These are phyloP conservation scores for Aureobasidium melanogenum DNA, from an alignment of 2,329 filamentous ascomycete species.

Conservation along the genomic window DNA sequence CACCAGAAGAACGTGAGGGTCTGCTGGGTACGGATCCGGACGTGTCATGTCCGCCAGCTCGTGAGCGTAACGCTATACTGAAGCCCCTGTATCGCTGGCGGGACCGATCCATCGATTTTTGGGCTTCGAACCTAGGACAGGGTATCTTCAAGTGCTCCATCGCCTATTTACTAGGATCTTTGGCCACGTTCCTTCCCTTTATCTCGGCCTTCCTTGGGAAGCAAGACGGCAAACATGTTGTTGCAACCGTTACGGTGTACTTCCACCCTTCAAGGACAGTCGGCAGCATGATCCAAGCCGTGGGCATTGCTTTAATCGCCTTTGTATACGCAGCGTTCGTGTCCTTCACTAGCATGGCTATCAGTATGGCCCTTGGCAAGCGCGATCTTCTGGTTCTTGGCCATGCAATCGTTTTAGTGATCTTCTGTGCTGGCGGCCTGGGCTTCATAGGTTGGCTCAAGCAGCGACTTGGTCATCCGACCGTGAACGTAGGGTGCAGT, in stretches of 20 bases:
- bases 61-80: slow-evolving; percentile 18
- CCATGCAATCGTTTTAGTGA: slow-evolving; percentile 66
- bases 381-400: slow-evolving; percentile 60
- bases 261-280: slow-evolving; percentile 83
- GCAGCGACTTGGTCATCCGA: slow-evolving; percentile 28
- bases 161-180: slow-evolving; percentile 76
- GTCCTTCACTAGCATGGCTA: slow-evolving; percentile 78
- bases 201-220: slow-evolving; percentile 67
- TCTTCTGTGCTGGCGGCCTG: slow-evolving; percentile 79
- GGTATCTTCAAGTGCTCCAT: slow-evolving; percentile 85
- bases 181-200: slow-evolving; percentile 72
- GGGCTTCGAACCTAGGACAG: slow-evolving; percentile 63
- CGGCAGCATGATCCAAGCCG: slow-evolving; percentile 84
- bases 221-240: slow-evolving; percentile 87
- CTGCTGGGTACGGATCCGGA: slow-evolving; percentile 1
- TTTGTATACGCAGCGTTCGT: slow-evolving; percentile 71
- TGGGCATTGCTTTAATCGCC: slow-evolving; percentile 65
- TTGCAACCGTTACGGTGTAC: slow-evolving; percentile 88
- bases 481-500: slow-evolving; percentile 57
- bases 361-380: slow-evolving; percentile 68
- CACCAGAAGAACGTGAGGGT: not conserved
- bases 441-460: slow-evolving; percentile 59
- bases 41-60: not conserved
- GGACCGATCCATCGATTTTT: slow-evolving; percentile 42
- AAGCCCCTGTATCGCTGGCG: slow-evolving; percentile 29